These are phyloP conservation scores for Hanseniaspora lindneri DNA, from an alignment of 805 yeast species.

Conservation along the genomic window DNA sequence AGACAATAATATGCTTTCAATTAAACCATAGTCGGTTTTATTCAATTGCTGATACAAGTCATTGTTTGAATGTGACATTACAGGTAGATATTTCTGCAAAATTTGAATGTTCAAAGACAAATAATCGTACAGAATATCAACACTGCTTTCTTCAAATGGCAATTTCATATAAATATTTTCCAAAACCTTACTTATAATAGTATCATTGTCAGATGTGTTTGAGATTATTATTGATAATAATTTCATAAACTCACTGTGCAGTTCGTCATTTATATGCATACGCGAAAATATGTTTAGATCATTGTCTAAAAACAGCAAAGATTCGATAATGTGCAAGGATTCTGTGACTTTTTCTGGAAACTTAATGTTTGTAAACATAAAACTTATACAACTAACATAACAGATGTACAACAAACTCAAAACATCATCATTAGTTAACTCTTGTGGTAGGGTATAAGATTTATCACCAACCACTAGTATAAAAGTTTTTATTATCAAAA, in stretches of 20 bases:
- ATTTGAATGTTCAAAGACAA: conserved; percentile 58
- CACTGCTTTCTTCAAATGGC: conserved; percentile 36
- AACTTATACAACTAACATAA: conserved; percentile 74
- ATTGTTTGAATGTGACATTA: conserved; percentile 34
- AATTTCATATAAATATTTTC: conserved; percentile 23
- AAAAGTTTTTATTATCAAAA: conserved; percentile 55
- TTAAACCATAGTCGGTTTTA: conserved; percentile 31
- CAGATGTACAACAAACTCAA: conserved; percentile 63
- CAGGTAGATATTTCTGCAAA: conserved; percentile 48
- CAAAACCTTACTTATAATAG: conserved; percentile 46
- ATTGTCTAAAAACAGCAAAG: not conserved
- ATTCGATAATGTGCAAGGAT: not conserved
- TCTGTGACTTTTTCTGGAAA: conserved; percentile 22
- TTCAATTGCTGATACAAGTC: conserved; percentile 16
- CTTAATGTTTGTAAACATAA: conserved; percentile 38
- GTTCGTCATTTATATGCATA: not conserved
- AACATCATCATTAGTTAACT: conserved; percentile 42
- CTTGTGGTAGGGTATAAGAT: conserved; percentile 33
- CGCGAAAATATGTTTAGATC: not conserved
- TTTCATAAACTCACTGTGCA: conserved; percentile 66
- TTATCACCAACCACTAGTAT: conserved; percentile 50
- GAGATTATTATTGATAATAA: conserved; percentile 60
- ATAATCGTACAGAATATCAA: conserved; percentile 74
- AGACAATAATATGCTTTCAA: conserved; percentile 36
- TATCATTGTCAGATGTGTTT: conserved; percentile 40